These are phyloP conservation scores for Trichoderma asperelloides DNA, from an alignment of 495 filamentous ascomycete genomes.

Conservation along the genomic window DNA sequence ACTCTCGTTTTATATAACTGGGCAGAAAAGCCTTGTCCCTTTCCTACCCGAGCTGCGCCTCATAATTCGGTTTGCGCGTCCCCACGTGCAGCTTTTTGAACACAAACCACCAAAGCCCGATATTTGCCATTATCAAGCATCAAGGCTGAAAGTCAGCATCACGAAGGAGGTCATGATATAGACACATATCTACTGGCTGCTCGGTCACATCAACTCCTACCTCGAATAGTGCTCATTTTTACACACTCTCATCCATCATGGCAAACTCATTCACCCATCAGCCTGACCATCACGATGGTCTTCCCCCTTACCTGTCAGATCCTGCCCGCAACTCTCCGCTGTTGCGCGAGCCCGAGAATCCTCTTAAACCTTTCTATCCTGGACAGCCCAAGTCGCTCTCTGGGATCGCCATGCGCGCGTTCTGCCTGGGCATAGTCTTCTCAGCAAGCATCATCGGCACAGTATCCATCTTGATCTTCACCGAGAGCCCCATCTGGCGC, in stretches of 20 bases:
- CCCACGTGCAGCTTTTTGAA: background rate
- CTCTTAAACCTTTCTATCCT: slow-evolving; percentile 37
- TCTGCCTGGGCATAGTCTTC: slow-evolving; percentile 42
- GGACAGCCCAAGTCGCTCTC: slow-evolving; percentile 59
- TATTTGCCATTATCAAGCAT: background rate
- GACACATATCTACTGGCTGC: background rate
- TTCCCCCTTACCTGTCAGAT: background rate
- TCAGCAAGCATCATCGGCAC: slow-evolving; percentile 35
- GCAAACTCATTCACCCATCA: background rate
- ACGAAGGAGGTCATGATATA: background rate
- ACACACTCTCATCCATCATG: background rate
- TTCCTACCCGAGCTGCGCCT: background rate
- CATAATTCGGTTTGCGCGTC: background rate
- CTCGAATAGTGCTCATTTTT: no score
- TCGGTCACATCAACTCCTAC: background rate
- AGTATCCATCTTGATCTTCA: slow-evolving; percentile 27
- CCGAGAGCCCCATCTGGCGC: slow-evolving; percentile 59
- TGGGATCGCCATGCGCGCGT: slow-evolving; percentile 66
- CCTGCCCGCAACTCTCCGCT: background rate
- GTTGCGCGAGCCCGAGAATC: background rate
- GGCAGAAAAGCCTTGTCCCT: no score
- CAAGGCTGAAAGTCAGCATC: background rate
- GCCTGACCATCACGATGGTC: background rate
- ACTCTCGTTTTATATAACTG: no score
- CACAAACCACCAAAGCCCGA: background rate